Conservation (phyloP, 495 filamentous ascomycete genomes). For the Penicillium lagena region DNA sequence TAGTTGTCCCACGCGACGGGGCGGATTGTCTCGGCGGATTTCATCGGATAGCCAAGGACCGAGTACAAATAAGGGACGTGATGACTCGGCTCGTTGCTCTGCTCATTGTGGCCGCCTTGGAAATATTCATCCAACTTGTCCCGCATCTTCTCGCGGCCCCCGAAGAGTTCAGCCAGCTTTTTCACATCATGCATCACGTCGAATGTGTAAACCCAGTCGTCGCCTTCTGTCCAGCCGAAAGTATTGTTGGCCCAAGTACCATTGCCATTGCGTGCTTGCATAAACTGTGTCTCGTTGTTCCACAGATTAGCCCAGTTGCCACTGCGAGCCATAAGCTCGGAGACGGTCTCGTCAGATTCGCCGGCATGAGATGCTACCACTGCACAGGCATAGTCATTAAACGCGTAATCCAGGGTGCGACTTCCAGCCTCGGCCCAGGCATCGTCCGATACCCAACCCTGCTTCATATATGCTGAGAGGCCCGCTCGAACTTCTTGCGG, state of each 20-base stretch:
- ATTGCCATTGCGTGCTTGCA: conserved; percentile 21
- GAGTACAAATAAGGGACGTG: conserved; percentile 24
- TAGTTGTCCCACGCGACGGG: conserved; percentile 19
- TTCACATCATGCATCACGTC: conserved; percentile 22
- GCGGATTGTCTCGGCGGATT: conserved; percentile 13
- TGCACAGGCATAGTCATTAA: conserved; percentile 20
- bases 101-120: conserved; percentile 20
- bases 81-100: conserved; percentile 22
- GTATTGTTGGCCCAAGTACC: conserved; percentile 17
- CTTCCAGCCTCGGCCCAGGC: conserved; percentile 20
- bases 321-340: conserved; percentile 8
- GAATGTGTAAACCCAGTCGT: conserved; percentile 25
- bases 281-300: conserved; percentile 24
- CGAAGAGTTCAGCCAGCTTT: conserved; percentile 14
- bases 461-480: conserved; percentile 18
- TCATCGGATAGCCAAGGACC: conserved; percentile 11
- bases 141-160: conserved; percentile 10
- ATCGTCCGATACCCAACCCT: conserved; percentile 23
- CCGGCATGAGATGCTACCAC: conserved; percentile 13
- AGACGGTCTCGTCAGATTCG: conserved; percentile 1
- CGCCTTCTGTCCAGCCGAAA: conserved; percentile 23
- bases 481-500: conserved; percentile 18
- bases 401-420: conserved; percentile 20
- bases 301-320: conserved; percentile 15
- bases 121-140: conserved; percentile 18